Percentiles rank a stretch among this genome's conserved stretches.
These are phyloP conservation scores for Pseudogymnoascus sp. DNA, from an alignment of 2,329 filamentous ascomycete species.

Conservation along the genomic window DNA sequence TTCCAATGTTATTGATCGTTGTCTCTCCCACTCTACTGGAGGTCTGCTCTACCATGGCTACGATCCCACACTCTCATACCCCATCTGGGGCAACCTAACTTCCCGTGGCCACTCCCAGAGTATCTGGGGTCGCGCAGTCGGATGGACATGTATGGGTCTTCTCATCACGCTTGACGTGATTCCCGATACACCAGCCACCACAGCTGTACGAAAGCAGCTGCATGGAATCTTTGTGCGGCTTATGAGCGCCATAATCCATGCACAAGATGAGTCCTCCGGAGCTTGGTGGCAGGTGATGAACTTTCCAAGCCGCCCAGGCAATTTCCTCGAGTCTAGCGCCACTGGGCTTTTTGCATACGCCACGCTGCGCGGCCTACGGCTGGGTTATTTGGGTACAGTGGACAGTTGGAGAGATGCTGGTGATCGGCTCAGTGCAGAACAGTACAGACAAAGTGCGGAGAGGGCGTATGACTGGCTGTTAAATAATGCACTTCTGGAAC, in stretches of 20 bases:
- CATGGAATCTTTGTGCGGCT: background rate
- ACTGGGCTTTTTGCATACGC: constrained; percentile 33
- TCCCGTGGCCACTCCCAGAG: background rate
- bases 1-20: background rate
- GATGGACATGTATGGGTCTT: constrained; percentile 8
- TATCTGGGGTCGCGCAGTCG: constrained; percentile 10
- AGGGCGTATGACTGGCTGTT: constrained; percentile 19
- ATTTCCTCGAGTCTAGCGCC: constrained; percentile 33
- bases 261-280: constrained; percentile 20
- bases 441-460: constrained; percentile 11
- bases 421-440: background rate
- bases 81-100: constrained; percentile 4
- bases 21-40: background rate
- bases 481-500: constrained; percentile 11
- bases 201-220: background rate
- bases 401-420: background rate
- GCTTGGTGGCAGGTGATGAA: constrained; percentile 34
- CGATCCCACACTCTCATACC: background rate
- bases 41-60: constrained; percentile 10
- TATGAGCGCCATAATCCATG: background rate
- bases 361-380: constrained; percentile 30
- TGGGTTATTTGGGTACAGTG: constrained; percentile 27
- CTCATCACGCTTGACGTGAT: constrained; percentile 1
- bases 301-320: constrained; percentile 21
- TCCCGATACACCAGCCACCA: background rate